Conservation (phyloP, 805 yeast species). For the Cyberlindnera japonica region DNA sequence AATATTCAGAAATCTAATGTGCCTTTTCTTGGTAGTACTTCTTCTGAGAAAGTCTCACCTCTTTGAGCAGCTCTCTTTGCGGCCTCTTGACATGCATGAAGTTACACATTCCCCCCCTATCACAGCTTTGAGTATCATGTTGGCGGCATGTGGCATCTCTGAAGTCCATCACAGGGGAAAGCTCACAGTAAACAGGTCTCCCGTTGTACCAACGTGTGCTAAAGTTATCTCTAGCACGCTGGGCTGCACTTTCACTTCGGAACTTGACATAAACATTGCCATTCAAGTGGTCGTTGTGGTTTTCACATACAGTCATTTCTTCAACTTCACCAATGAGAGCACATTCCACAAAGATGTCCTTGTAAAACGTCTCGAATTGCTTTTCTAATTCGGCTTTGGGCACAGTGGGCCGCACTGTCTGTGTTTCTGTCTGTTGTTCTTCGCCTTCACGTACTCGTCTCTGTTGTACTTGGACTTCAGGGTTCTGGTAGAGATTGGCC, state of each 20-base stretch:
- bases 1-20: background rate
- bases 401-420: conserved; percentile 12
- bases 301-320: conserved; percentile 74
- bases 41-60: conserved; percentile 41
- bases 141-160: conserved; percentile 74
- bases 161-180: conserved; percentile 69
- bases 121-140: conserved; percentile 59
- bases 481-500: conserved; percentile 63
- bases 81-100: conserved; percentile 78
- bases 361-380: conserved; percentile 58
- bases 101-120: conserved; percentile 81
- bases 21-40: conserved; percentile 18
- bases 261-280: conserved; percentile 84
- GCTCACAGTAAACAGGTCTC: conserved; percentile 74
- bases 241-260: conserved; percentile 52
- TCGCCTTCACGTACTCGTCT: conserved; percentile 24
- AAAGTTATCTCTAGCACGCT: conserved; percentile 53
- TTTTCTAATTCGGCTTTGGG: conserved; percentile 37
- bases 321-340: conserved; percentile 49
- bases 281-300: conserved; percentile 72
- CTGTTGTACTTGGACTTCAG: conserved; percentile 34
- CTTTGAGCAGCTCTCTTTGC: conserved; percentile 36
- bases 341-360: conserved; percentile 67
- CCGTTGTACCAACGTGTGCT: conserved; percentile 81
- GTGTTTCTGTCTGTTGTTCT: conserved; percentile 46